Percentiles rank a stretch among this genome's conserved stretches.
Conservation (phyloP, 2,329 filamentous ascomycete genomes). For the Purpureocillium takamizusanense region DNA sequence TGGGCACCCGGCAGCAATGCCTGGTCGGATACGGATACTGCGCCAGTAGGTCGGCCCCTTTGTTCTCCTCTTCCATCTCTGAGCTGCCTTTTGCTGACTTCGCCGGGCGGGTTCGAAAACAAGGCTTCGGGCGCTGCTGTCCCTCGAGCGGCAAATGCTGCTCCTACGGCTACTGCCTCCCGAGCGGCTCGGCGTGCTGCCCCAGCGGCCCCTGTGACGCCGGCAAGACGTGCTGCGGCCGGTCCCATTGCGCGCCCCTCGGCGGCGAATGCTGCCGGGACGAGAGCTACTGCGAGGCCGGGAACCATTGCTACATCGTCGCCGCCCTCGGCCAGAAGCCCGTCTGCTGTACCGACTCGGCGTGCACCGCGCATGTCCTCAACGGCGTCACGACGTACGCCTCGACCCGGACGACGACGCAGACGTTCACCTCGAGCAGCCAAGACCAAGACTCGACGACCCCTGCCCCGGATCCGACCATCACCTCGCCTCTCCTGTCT, state of each 20-base stretch:
- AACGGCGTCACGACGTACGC: constrained; percentile 11
- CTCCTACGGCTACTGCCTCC: constrained; percentile 13
- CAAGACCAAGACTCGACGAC: too few species aligned
- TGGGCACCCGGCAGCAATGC: constrained; percentile 9
- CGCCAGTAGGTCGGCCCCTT: constrained; percentile 1
- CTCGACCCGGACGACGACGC: constrained; percentile 8
- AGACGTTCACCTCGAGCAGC: constrained; percentile 4
- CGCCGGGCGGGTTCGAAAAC: too few species aligned
- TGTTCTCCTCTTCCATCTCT: neutral
- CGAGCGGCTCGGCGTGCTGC: constrained; percentile 9
- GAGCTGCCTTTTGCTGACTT: too few species aligned
- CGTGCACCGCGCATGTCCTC: constrained; percentile 13
- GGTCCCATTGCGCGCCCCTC: constrained; percentile 10
- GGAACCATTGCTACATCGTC: constrained; percentile 11
- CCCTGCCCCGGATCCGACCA: too few species aligned
- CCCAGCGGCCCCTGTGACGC: constrained; percentile 10
- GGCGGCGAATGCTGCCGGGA: constrained; percentile 12
- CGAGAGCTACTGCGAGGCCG: constrained; percentile 11
- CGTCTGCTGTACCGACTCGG: constrained; percentile 14
- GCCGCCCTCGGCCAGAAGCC: neutral
- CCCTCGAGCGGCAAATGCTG: constrained; percentile 10
- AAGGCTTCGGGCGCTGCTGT: constrained; percentile 11
- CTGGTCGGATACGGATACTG: constrained; percentile 13
- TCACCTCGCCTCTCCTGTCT: too few species aligned
- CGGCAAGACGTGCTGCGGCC: constrained; percentile 12